Conservation (phyloP, 306 rosid species). For the Trifolium subterraneum region DNA sequence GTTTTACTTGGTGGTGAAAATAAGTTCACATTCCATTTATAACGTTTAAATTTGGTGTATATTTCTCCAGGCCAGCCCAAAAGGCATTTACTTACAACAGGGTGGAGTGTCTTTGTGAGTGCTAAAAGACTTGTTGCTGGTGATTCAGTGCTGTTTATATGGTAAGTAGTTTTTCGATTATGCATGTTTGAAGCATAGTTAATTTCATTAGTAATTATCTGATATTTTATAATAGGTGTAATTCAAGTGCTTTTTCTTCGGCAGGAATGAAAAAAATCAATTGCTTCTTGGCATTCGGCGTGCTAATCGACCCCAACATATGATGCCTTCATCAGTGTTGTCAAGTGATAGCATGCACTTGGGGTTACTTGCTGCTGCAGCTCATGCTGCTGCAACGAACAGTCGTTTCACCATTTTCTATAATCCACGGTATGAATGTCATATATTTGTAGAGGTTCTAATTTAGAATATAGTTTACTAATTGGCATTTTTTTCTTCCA, state of each 20-base stretch:
- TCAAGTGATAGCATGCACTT: constrained; percentile 99
- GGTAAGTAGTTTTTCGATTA: constrained; percentile 54
- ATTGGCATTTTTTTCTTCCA: background rate
- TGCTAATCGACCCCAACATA: constrained; percentile 88
- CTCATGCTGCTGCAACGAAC: constrained; percentile 97
- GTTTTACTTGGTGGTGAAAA: constrained; percentile 6
- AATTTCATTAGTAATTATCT: constrained; percentile 9
- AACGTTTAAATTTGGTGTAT: constrained; percentile 23
- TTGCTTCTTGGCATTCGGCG: constrained; percentile 89
- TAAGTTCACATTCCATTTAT: constrained; percentile 4
- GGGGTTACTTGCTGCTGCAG: constrained; percentile 99
- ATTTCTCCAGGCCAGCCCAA: constrained; percentile 90
- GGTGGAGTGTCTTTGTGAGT: constrained; percentile 99
- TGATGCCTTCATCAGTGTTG: constrained; percentile 96
- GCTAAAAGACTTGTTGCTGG: constrained; percentile 97
- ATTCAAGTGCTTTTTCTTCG: constrained; percentile 19
- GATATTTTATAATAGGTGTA: constrained; percentile 8
- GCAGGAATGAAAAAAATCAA: constrained; percentile 96
- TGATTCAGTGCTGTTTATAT: constrained; percentile 91
- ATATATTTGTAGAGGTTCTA: constrained; percentile 11
- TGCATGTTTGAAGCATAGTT: background rate
- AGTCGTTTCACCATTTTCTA: constrained; percentile 96
- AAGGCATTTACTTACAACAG: constrained; percentile 96
- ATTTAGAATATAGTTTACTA: background rate
- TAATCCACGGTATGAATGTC: constrained; percentile 76